phyloP scores from a whole-genome alignment of 2,329 filamentous ascomycete species.

The Pseudocercospora cruenta region DNA sequence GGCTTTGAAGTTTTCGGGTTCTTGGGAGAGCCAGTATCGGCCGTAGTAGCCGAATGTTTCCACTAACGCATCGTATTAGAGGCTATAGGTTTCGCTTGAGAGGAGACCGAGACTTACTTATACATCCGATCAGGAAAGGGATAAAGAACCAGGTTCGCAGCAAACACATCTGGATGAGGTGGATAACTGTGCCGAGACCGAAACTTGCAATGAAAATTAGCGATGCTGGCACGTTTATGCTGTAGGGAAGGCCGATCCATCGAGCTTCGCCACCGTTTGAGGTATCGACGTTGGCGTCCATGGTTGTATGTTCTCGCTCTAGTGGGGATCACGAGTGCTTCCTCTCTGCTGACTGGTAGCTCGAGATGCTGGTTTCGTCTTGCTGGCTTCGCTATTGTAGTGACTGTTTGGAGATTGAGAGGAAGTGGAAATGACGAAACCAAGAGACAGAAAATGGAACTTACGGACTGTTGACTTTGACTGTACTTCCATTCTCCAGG shows the following conservation, averaged over 20 bases:
- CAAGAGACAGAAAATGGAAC: no score
- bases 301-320: neutral
- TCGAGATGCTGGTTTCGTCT: no score
- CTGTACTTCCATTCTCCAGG: no score
- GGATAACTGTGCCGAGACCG: conserved; percentile 36
- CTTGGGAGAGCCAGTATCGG: conserved; percentile 43
- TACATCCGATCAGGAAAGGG: conserved; percentile 42
- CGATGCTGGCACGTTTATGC: conserved; percentile 30
- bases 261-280: neutral
- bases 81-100: no score
- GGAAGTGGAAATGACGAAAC: no score
- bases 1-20: conserved; percentile 42
- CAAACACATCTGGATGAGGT: conserved; percentile 43
- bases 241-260: conserved; percentile 22
- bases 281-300: conserved; percentile 8
- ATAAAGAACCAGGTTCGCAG: conserved; percentile 44
- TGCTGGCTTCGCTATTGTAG: no score
- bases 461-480: no score
- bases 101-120: conserved; percentile 38
- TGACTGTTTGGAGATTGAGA: no score
- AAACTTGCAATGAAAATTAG: conserved; percentile 35
- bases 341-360: no score
- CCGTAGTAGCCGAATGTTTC: conserved; percentile 48
- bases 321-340: no score
- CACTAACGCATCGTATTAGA: no score